Conservation (phyloP, 257 asterid genomes). For the Nicotiana tabacum region DNA sequence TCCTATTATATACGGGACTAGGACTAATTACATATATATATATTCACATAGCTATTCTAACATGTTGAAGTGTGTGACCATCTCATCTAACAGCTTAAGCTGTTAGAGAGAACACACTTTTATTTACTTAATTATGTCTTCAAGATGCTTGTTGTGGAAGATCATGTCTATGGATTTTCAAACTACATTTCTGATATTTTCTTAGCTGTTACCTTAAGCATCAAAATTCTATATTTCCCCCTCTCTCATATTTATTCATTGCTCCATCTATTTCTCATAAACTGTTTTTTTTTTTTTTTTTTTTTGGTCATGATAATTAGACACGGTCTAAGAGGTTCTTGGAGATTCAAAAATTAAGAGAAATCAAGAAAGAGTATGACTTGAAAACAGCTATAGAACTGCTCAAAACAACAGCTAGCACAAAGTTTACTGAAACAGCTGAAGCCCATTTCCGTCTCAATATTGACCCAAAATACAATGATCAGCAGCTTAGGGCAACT, state of each 20-base stretch:
- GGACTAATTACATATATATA: too few relatives aligned
- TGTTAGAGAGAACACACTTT: too few relatives aligned
- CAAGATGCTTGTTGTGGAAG: background rate
- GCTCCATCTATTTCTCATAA: background rate
- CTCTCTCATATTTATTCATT: background rate
- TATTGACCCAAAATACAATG: slow-evolving; percentile 94
- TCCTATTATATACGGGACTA: too few relatives aligned
- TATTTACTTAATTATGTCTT: too few relatives aligned
- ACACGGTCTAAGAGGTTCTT: slow-evolving; percentile 91
- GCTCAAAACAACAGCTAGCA: slow-evolving; percentile 68
- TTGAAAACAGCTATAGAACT: slow-evolving; percentile 66
- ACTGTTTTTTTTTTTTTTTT: background rate
- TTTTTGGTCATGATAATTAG: slow-evolving; percentile 28
- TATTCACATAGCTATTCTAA: too few relatives aligned
- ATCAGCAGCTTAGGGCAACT: slow-evolving; percentile 96
- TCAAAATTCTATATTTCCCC: background rate
- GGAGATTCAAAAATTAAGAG: slow-evolving; percentile 88
- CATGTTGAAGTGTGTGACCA: too few relatives aligned
- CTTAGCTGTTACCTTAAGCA: background rate
- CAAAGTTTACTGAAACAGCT: slow-evolving; percentile 79
- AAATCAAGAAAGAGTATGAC: slow-evolving; percentile 79
- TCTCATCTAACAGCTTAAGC: too few relatives aligned
- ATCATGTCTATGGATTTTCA: background rate
- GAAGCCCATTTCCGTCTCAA: slow-evolving; percentile 99
- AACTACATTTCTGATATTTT: background rate